Evolutionary conservation across 495 filamentous ascomycete genomes (phyloP).

Genomic region (Penicillium mononematosum): DNA sequence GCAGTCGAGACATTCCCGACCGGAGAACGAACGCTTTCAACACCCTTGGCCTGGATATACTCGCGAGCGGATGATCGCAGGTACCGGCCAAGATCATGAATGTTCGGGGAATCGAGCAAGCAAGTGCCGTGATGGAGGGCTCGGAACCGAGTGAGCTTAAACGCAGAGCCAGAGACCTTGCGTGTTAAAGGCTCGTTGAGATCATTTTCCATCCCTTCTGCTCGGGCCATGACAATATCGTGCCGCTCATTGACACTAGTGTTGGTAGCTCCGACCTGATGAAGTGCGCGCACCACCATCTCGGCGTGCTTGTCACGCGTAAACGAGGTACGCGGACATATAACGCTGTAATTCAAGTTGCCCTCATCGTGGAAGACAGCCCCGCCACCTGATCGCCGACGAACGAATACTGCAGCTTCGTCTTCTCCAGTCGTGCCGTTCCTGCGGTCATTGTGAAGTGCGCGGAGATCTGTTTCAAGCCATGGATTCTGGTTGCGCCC

Average conservation of each 20-base stretch:
- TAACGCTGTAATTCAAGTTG: slow-evolving; percentile 92
- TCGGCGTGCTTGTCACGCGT: slow-evolving; percentile 83
- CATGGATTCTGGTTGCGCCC: slow-evolving; percentile 98
- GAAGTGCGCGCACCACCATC: slow-evolving; percentile 82
- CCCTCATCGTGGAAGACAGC: slow-evolving; percentile 90
- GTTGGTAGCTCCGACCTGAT: slow-evolving; percentile 41
- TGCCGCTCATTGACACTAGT: slow-evolving; percentile 84
- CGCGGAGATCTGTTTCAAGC: slow-evolving; percentile 77
- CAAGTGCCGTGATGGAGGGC: slow-evolving; percentile 92
- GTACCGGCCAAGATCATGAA: slow-evolving; percentile 62
- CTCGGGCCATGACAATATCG: slow-evolving; percentile 74
- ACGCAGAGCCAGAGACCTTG: slow-evolving; percentile 91
- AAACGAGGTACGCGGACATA: slow-evolving; percentile 71
- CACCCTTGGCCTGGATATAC: slow-evolving; percentile 77
- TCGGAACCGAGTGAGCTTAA: slow-evolving; percentile 77
- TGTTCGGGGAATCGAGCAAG: slow-evolving; percentile 67
- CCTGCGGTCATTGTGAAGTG: slow-evolving; percentile 44
- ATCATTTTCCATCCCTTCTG: slow-evolving; percentile 6
- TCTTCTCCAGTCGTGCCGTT: slow-evolving; percentile 21
- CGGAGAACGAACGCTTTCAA: slow-evolving; percentile 87
- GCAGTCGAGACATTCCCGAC: slow-evolving; percentile 71
- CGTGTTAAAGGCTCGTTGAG: slow-evolving; percentile 44
- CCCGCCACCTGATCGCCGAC: slow-evolving; percentile 83
- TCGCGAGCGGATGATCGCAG: slow-evolving; percentile 70
- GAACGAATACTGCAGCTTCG: slow-evolving; percentile 62